Evolutionary conservation across 768 basidiomycete species (phyloP), one percentile per base, ranked within the genome.

Genomic region (Cystobasidiopsis lactophilus): DNA sequence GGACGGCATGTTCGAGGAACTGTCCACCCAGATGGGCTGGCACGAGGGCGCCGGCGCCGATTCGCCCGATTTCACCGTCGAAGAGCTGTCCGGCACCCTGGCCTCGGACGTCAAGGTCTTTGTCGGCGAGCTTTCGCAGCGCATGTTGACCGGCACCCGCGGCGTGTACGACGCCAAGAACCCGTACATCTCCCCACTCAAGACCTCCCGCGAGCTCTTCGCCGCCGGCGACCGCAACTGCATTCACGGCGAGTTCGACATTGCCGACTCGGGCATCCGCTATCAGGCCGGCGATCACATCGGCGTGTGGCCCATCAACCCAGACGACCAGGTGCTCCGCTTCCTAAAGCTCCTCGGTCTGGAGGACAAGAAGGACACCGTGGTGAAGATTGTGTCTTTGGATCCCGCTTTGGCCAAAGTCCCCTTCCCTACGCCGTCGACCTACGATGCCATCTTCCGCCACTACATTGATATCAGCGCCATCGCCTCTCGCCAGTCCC

Each of bases 231-330:
- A 81, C 57, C 77, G 93, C 43, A 93, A 89, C 67, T 96, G 93
- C 64, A 79, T 95, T 19, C 88, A 93, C 64, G 72, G 89, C 63
- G 93, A 96, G 65, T 79, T 98, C 62, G 78, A 78, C 68, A 86
- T 83, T 29, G 85, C 89, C 68, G 85, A 84, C 18, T 88, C 88
- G 40, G 89, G 89, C 37, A 84, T 96, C 62, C 85, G 80, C n/a
- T 98, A 98, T 67, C 91, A 96, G 66, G 88, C 95, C 55, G 93
- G 93, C 51, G 93, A 98, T 66, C 93, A 98, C 63, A 79, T 93
- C 58, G 93, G 86, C 54, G 76, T 98, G 50, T 98, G 91, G 91
- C 91, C 93, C 13, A 77, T 78, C 52, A 98, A 98, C 69, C 76
- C 91, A 7, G 85, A 93, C 56, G 66, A 79, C 43, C 89, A 96